These are phyloP conservation scores for Spergularia bocconei DNA, from an alignment of 148 eudicot genomes.

Conservation along the genomic window DNA sequence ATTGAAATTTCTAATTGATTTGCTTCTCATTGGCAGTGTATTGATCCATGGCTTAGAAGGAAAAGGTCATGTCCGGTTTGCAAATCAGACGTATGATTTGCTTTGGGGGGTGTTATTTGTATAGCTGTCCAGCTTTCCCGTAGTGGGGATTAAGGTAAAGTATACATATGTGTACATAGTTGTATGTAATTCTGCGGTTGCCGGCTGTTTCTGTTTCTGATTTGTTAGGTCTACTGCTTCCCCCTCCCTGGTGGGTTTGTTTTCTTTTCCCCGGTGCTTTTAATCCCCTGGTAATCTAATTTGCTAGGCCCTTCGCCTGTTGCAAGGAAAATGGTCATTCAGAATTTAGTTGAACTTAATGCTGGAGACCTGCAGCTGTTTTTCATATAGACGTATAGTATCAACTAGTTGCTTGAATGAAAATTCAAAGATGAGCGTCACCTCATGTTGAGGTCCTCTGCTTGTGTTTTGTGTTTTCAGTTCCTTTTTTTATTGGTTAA, in stretches of 20 bases:
- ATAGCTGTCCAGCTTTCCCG: not conserved
- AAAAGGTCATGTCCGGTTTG: constrained; percentile 83
- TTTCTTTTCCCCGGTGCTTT: no score
- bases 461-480: not conserved
- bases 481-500: not conserved
- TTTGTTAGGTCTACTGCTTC: no score
- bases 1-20: not conserved
- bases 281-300: no score
- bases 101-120: constrained; percentile 4
- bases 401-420: no score
- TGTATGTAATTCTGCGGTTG: no score
- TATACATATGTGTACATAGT: not conserved
- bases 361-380: not conserved
- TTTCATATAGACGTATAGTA: not conserved
- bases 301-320: not conserved
- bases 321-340: not conserved
- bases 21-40: constrained; percentile 56
- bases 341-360: no score
- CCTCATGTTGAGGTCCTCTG: no score
- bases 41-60: constrained; percentile 95
- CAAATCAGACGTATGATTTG: constrained; percentile 64
- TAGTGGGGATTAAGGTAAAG: constrained; percentile 15
- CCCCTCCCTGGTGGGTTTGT: no score
- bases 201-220: no score
- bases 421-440: no score